These are phyloP conservation scores for Pseudonitzschia delicatissima DNA, from an alignment of 108 stramenopile species.

Conservation along the genomic window DNA sequence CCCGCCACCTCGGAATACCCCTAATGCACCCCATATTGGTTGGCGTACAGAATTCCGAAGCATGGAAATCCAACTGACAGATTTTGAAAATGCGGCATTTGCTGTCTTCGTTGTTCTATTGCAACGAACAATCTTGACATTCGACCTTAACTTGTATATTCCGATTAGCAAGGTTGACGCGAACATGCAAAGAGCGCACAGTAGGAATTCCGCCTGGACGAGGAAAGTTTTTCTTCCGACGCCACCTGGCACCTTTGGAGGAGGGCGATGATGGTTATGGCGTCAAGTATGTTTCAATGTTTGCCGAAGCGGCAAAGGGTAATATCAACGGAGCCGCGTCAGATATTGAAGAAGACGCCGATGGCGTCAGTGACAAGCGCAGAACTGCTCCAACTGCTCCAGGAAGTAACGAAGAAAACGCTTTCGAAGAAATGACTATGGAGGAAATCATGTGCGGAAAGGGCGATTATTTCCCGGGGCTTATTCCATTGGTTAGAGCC, in stretches of 20 bases:
- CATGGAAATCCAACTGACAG: constrained; percentile 98
- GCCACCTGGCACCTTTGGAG: constrained; percentile 90
- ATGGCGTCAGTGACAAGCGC: constrained; percentile 63
- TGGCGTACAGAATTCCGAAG: constrained; percentile 98
- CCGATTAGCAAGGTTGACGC: constrained; percentile 95
- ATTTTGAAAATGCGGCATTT: constrained; percentile 98
- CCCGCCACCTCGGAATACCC: constrained; percentile 88
- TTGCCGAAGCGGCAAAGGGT: constrained; percentile 59
- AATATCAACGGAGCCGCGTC: background rate
- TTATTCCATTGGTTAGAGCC: constrained; percentile 92
- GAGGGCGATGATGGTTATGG: constrained; percentile 83
- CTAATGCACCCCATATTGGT: constrained; percentile 93
- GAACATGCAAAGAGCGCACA: constrained; percentile 97
- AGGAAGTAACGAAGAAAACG: constrained; percentile 81
- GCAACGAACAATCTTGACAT: constrained; percentile 97
- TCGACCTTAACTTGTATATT: constrained; percentile 96
- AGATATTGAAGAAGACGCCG: constrained; percentile 29
- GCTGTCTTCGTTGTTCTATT: constrained; percentile 92
- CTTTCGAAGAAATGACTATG: constrained; percentile 97
- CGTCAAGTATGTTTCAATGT: constrained; percentile 82
- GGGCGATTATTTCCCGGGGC: constrained; percentile 96
- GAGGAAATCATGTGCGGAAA: constrained; percentile 96
- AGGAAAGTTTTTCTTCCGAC: constrained; percentile 95
- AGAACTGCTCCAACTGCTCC: constrained; percentile 59
- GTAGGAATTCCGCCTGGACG: constrained; percentile 76